phyloP scores from a whole-genome alignment of 768 basidiomycete species.

The Psilocybe azurescens region DNA sequence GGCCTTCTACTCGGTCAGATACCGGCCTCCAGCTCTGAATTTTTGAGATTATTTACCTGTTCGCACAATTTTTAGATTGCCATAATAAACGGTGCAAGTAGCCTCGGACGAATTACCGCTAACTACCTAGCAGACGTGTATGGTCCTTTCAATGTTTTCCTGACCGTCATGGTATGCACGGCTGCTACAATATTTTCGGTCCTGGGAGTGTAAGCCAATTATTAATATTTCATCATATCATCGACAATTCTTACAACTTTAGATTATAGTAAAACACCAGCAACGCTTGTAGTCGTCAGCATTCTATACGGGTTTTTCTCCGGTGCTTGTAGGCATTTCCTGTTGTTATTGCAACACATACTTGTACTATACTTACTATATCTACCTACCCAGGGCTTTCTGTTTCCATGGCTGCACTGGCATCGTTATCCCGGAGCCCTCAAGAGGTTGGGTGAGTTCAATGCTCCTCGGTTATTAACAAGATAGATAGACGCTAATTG shows the following conservation, averaged over 20 bases:
- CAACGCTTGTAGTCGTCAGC: neutral
- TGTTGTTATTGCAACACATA: neutral
- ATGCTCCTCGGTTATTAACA: too few relatives aligned
- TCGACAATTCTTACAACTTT: neutral
- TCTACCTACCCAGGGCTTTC: neutral
- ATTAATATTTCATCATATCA: too few relatives aligned
- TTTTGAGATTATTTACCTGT: too few relatives aligned
- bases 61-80: neutral
- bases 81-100: slow-evolving; percentile 1
- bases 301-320: slow-evolving; percentile 1
- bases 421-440: neutral
- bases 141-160: neutral
- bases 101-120: neutral
- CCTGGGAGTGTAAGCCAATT: neutral
- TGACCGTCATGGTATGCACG: neutral
- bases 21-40: too few relatives aligned
- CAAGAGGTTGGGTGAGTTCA: neutral
- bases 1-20: too few relatives aligned
- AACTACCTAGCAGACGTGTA: neutral
- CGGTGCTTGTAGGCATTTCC: neutral
- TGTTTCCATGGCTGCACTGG: neutral
- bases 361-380: too few relatives aligned
- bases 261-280: neutral
- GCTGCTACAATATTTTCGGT: neutral
- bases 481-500: too few relatives aligned